A percentile compares a stretch with the other conserved stretches of the same genome.
Evolutionary conservation across 306 rosid genomes (phyloP).

Genomic region (Carpinus viminea): DNA sequence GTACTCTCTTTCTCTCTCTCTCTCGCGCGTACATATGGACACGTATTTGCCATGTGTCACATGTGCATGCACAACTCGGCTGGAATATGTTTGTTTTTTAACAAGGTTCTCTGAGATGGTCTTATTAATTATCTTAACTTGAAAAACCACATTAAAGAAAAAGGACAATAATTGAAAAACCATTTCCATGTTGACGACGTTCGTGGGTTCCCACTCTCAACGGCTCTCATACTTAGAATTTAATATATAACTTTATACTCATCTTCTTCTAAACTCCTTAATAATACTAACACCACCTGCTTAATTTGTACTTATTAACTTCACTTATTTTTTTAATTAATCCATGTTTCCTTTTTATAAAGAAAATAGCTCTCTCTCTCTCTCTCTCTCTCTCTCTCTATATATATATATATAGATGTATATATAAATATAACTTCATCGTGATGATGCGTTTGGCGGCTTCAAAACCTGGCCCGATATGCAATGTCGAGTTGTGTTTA

Average conservation of each 20-base stretch:
- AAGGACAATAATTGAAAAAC: background rate
- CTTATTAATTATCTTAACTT: background rate
- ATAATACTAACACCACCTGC: background rate
- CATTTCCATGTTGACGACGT: conserved; percentile 1
- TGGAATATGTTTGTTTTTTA: background rate
- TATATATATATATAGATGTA: no score
- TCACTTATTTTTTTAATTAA: conserved; percentile 7
- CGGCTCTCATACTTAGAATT: background rate
- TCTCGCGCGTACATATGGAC: background rate
- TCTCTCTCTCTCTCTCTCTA: no score
- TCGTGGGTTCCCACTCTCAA: conserved; percentile 1
- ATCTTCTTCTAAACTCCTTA: background rate
- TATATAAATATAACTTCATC: background rate
- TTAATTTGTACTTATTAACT: conserved; percentile 16
- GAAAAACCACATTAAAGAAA: background rate
- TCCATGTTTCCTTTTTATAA: background rate
- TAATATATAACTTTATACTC: background rate
- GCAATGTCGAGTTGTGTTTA: background rate
- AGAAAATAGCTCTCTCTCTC: no score
- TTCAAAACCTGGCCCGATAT: background rate
- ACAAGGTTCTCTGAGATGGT: background rate
- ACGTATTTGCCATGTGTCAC: background rate
- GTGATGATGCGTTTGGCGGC: background rate
- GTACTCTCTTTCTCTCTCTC: background rate
- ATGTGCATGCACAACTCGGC: background rate